Conservation (phyloP, 176 grass and related monocot species). For the Urochloa ruziziensis region DNA sequence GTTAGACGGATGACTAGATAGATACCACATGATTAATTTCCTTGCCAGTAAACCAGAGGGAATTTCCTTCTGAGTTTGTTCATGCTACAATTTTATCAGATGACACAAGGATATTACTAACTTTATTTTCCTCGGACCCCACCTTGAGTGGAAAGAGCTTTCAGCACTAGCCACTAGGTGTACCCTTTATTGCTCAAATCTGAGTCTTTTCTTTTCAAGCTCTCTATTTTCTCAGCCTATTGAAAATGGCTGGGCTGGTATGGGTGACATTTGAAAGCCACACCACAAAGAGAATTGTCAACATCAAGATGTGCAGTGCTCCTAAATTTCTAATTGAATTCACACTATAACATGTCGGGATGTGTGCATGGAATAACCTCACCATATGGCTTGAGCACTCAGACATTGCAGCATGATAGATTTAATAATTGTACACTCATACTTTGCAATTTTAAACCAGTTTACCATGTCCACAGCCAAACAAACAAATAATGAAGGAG, state of each 20-base stretch:
- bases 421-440: not conserved
- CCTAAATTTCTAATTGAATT: not conserved
- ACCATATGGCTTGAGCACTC: not conserved
- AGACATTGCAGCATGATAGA: not conserved
- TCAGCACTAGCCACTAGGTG: not conserved
- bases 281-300: not conserved
- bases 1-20: not conserved
- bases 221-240: not conserved
- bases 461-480: not conserved
- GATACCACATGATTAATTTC: not conserved
- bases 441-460: not conserved
- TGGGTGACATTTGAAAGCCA: not conserved
- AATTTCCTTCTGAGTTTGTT: not conserved
- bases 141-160: not conserved
- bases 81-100: not conserved
- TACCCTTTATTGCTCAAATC: not conserved
- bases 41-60: not conserved
- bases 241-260: not conserved
- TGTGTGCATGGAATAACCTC: not conserved
- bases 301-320: not conserved
- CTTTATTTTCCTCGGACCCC: not conserved
- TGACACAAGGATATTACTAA: not conserved
- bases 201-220: not conserved
- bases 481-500: slow-evolving; percentile 2
- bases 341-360: not conserved